Conservation (phyloP, 495 filamentous ascomycete genomes). For the Xylaria acuta region DNA sequence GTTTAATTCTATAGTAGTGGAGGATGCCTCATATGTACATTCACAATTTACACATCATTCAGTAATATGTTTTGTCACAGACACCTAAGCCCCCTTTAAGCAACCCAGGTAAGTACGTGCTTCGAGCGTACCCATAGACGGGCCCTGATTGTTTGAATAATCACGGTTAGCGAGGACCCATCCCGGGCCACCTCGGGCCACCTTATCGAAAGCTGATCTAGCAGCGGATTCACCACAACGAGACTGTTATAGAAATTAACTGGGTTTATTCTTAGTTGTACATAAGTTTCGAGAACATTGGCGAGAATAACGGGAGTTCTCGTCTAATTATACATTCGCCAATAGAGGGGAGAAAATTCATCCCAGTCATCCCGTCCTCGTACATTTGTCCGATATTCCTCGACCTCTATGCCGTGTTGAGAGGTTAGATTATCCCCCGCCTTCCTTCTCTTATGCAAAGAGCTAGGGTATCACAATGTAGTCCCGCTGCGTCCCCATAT, state of each 20-base stretch:
- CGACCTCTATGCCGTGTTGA: neutral
- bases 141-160: neutral
- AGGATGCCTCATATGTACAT: neutral
- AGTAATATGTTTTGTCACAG: neutral
- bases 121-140: neutral
- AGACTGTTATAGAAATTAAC: neutral
- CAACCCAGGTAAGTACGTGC: too few relatives aligned
- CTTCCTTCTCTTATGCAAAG: neutral
- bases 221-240: neutral
- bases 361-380: neutral
- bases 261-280: slow-evolving; percentile 10
- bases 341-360: slow-evolving; percentile 16
- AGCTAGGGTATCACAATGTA: slow-evolving; percentile 4
- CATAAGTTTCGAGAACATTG: neutral
- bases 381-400: neutral
- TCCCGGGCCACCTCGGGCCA: neutral
- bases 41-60: neutral
- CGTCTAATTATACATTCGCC: neutral
- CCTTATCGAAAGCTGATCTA: neutral
- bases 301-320: neutral
- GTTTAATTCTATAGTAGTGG: neutral
- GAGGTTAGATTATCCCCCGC: neutral
- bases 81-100: neutral
- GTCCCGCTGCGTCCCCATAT: neutral
- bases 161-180: neutral